Conservation (phyloP, 371 early-diverging fungal genomes). For the Choanephora cucurbitarum region DNA sequence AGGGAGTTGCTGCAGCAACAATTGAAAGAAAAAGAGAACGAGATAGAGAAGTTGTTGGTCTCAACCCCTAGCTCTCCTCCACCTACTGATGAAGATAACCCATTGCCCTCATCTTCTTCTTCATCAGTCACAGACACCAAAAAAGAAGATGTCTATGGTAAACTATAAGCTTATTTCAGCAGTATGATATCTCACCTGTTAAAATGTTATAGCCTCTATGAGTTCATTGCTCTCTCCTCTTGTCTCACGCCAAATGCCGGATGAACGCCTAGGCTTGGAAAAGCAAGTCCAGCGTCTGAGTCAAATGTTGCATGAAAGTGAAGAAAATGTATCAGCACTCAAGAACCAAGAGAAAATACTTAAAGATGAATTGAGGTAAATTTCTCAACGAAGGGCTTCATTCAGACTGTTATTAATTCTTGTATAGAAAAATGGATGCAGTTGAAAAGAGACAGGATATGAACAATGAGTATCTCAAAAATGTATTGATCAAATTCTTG, state of each 20-base stretch:
- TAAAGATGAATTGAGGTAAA: slow-evolving; percentile 49
- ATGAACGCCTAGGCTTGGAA: slow-evolving; percentile 28
- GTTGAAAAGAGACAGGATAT: slow-evolving; percentile 64
- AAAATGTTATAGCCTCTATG: slow-evolving; percentile 37
- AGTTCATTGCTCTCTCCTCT: slow-evolving; percentile 38
- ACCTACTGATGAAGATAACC: slow-evolving; percentile 8
- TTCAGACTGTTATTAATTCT: neutral
- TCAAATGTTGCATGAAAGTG: slow-evolving; percentile 63
- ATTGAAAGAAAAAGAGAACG: slow-evolving; percentile 20
- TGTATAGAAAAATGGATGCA: slow-evolving; percentile 55
- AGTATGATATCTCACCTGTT: too few relatives aligned
- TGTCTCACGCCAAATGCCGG: slow-evolving; percentile 21
- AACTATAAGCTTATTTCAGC: too few relatives aligned
- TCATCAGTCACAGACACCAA: neutral
- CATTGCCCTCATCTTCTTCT: neutral
- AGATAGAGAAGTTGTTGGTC: slow-evolving; percentile 17
- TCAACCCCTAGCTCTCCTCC: slow-evolving; percentile 18
- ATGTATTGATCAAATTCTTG: slow-evolving; percentile 63
- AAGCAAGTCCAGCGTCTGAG: slow-evolving; percentile 54
- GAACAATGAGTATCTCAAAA: slow-evolving; percentile 66
- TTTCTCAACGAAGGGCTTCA: too few relatives aligned
- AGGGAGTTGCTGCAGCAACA: slow-evolving; percentile 15
- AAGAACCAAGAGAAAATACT: slow-evolving; percentile 62
- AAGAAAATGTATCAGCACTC: slow-evolving; percentile 53
- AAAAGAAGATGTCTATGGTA: slow-evolving; percentile 28